Percentiles rank a stretch among this genome's conserved stretches.
Evolutionary conservation across 2,329 filamentous ascomycete species (phyloP).

Genomic region (Hymenoscyphus infarciens): DNA sequence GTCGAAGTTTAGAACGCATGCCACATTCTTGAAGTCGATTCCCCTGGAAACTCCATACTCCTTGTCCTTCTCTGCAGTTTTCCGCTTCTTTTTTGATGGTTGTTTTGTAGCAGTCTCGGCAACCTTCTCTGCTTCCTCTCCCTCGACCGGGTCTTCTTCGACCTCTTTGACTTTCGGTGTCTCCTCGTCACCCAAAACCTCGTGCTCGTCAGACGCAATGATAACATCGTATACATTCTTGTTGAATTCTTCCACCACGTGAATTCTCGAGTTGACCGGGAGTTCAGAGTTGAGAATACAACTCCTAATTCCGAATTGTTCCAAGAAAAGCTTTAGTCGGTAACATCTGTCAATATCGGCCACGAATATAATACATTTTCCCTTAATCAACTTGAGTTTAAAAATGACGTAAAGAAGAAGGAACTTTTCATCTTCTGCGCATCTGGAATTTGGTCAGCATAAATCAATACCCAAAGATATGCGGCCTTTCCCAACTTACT

Average conservation of each 20-base stretch:
- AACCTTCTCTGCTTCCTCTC: conserved; percentile 28
- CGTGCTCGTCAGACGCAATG: conserved; percentile 90
- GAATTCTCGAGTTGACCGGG: conserved; percentile 86
- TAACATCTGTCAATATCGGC: conserved; percentile 87
- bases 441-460: conserved; percentile 45
- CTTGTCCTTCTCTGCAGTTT: conserved; percentile 64
- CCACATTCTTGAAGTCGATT: conserved; percentile 95
- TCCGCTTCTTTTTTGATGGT: conserved; percentile 61
- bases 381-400: conserved; percentile 89
- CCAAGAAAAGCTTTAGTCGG: conserved; percentile 87
- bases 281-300: conserved; percentile 93
- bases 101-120: conserved; percentile 34
- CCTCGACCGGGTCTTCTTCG: conserved; percentile 28
- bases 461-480: neutral
- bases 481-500: conserved; percentile 43
- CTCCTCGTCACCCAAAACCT: conserved; percentile 67
- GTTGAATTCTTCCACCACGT: conserved; percentile 97
- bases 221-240: conserved; percentile 96
- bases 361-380: conserved; percentile 83
- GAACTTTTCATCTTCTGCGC: conserved; percentile 97
- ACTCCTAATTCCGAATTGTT: conserved; percentile 93
- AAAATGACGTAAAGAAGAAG: conserved; percentile 90
- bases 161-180: conserved; percentile 27
- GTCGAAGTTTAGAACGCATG: conserved; percentile 95
- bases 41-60: conserved; percentile 95